A percentile compares a stretch with the other conserved stretches of the same genome.
phyloP scores from a whole-genome alignment of 2,329 filamentous ascomycete genomes.

The Colletotrichum lupini region DNA sequence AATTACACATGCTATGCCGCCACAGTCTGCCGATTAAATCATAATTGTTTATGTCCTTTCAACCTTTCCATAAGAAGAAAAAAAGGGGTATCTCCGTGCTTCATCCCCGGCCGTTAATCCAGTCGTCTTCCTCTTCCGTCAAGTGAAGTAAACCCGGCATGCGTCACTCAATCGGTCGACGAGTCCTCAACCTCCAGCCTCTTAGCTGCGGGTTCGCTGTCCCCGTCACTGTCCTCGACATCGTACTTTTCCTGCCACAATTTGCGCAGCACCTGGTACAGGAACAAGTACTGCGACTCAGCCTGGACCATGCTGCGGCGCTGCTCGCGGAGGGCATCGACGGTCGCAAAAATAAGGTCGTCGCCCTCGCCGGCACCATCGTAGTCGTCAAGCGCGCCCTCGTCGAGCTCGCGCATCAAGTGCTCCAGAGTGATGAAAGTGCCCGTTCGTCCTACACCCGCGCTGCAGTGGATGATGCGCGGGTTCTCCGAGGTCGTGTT shows the following conservation, averaged over 20 bases:
- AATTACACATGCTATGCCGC: constrained; percentile 16
- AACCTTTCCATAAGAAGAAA: not conserved
- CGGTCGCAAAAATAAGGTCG: constrained; percentile 82
- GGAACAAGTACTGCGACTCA: constrained; percentile 83
- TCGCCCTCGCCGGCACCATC: constrained; percentile 44
- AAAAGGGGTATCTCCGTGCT: not conserved
- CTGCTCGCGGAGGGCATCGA: constrained; percentile 86
- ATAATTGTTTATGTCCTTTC: not conserved
- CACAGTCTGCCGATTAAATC: constrained; percentile 18
- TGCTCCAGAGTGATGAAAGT: constrained; percentile 98
- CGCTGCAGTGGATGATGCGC: constrained; percentile 87
- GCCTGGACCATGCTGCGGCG: constrained; percentile 96
- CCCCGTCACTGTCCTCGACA: constrained; percentile 44
- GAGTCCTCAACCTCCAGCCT: constrained; percentile 63
- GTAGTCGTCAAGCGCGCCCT: constrained; percentile 71
- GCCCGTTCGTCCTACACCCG: constrained; percentile 91
- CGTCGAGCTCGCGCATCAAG: constrained; percentile 82
- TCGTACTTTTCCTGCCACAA: constrained; percentile 76
- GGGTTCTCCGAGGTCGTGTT: constrained; percentile 67
- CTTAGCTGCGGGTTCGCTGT: constrained; percentile 62
- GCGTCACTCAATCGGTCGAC: constrained; percentile 46
- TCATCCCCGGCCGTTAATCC: not conserved
- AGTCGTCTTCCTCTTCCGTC: too few species aligned
- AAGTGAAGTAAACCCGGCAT: not conserved
- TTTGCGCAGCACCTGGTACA: constrained; percentile 87